A percentile compares a stretch with the other conserved stretches of the same genome.
These are phyloP conservation scores for Yamadazyma kitorensis DNA, from an alignment of 805 yeast genomes.

Conservation along the genomic window DNA sequence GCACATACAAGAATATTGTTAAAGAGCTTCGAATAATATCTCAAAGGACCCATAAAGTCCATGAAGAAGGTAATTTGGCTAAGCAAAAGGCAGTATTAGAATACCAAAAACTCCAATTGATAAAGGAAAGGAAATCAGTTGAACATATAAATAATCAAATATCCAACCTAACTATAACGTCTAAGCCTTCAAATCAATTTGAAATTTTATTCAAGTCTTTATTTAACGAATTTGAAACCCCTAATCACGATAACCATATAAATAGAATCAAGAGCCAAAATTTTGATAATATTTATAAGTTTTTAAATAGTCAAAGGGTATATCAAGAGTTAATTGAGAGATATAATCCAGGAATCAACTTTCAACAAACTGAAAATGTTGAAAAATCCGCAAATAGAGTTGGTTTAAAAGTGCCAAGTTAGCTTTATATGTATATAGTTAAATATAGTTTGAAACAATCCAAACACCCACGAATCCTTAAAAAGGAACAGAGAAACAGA, in stretches of 20 bases:
- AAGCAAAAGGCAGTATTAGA: slow-evolving; percentile 45
- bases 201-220: slow-evolving; percentile 11
- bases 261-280: slow-evolving; percentile 18
- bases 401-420: slow-evolving; percentile 56
- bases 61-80: slow-evolving; percentile 38
- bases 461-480: too few relatives aligned
- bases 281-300: slow-evolving; percentile 58
- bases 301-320: slow-evolving; percentile 67
- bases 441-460: too few relatives aligned
- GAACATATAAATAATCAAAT: slow-evolving; percentile 32
- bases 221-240: slow-evolving; percentile 10
- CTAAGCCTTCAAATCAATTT: slow-evolving; percentile 12
- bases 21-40: slow-evolving; percentile 41
- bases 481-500: too few relatives aligned
- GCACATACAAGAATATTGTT: slow-evolving; percentile 21
- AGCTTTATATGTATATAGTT: too few relatives aligned
- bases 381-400: slow-evolving; percentile 80
- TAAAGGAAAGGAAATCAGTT: slow-evolving; percentile 33
- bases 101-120: slow-evolving; percentile 47
- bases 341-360: slow-evolving; percentile 79
- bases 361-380: slow-evolving; percentile 76
- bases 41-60: slow-evolving; percentile 33
- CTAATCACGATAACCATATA: neutral
- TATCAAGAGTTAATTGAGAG: slow-evolving; percentile 78
- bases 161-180: slow-evolving; percentile 15